Conservation (phyloP, 768 basidiomycete genomes). For the Mycena maculata region DNA sequence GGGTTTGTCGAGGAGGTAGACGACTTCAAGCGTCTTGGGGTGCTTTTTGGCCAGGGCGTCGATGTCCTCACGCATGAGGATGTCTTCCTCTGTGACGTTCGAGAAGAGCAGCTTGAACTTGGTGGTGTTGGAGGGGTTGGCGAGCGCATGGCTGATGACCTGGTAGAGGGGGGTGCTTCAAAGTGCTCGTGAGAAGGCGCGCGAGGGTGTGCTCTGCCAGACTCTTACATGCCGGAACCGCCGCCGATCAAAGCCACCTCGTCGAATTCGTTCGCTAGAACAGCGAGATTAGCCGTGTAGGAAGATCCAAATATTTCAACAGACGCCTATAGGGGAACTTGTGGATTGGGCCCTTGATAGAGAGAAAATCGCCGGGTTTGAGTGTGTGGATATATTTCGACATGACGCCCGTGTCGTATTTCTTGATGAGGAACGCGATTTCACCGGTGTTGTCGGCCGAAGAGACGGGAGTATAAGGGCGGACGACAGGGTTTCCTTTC, state of each 20-base stretch:
- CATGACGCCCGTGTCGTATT: slow-evolving; percentile 83
- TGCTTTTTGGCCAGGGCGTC: slow-evolving; percentile 76
- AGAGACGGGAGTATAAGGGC: slow-evolving; percentile 96
- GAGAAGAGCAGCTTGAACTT: slow-evolving; percentile 94
- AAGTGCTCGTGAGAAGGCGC: slow-evolving; percentile 7
- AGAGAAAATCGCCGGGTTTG: slow-evolving; percentile 83
- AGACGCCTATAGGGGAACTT: slow-evolving; percentile 90
- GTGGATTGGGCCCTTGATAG: slow-evolving; percentile 90
- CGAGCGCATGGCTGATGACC: slow-evolving; percentile 77
- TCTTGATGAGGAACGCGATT: slow-evolving; percentile 86
- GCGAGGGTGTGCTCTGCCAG: neutral
- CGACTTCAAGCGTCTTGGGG: slow-evolving; percentile 79
- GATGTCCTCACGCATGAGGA: slow-evolving; percentile 84
- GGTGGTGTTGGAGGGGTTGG: slow-evolving; percentile 86
- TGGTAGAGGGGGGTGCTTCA: slow-evolving; percentile 86
- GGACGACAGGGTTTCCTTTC: slow-evolving; percentile 89
- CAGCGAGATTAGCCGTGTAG: neutral
- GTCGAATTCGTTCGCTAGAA: slow-evolving; percentile 83
- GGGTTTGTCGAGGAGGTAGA: slow-evolving; percentile 89
- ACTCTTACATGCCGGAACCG: slow-evolving; percentile 88
- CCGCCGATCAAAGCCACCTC: slow-evolving; percentile 92
- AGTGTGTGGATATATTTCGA: slow-evolving; percentile 86
- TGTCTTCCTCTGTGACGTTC: slow-evolving; percentile 91
- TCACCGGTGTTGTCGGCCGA: slow-evolving; percentile 79
- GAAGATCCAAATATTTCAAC: slow-evolving; percentile 25